phyloP scores from a whole-genome alignment of 2,329 filamentous ascomycete species.

The Aspergillus carbonarius region DNA sequence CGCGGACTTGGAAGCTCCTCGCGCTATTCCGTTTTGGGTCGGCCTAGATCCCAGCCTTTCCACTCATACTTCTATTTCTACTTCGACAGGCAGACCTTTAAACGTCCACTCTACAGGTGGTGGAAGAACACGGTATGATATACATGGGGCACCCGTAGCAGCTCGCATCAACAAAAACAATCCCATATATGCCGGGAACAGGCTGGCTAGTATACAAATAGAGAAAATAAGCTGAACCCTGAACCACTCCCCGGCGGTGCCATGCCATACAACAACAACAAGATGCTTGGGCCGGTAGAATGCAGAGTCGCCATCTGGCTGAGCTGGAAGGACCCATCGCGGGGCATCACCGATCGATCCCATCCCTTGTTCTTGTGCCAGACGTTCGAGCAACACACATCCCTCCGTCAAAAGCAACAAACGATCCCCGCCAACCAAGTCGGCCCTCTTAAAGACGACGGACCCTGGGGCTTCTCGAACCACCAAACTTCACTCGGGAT shows the following conservation, averaged over 20 bases:
- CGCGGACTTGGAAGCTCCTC: constrained; percentile 27
- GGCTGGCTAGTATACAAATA: constrained; percentile 16
- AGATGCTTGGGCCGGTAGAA: background rate
- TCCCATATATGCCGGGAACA: constrained; percentile 10
- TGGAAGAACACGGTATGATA: background rate
- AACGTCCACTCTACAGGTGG: no score
- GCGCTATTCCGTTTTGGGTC: constrained; percentile 34
- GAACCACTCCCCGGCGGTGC: background rate
- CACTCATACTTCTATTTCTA: no score
- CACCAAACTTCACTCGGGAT: constrained; percentile 93
- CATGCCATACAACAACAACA: background rate
- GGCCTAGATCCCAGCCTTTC: background rate
- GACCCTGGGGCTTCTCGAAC: constrained; percentile 78
- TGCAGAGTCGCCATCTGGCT: background rate
- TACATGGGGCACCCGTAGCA: background rate
- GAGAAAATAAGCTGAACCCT: constrained; percentile 22
- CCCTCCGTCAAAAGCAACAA: background rate
- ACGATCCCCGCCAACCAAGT: constrained; percentile 5
- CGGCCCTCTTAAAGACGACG: constrained; percentile 65
- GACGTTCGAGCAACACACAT: background rate
- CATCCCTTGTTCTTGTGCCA: background rate
- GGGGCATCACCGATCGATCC: background rate
- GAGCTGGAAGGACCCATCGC: background rate
- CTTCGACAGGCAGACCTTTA: no score
- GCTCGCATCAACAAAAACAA: background rate